Base-by-base conservation (phyloP, 208 protist species). In the Leishmania martiniquensis region DNA sequence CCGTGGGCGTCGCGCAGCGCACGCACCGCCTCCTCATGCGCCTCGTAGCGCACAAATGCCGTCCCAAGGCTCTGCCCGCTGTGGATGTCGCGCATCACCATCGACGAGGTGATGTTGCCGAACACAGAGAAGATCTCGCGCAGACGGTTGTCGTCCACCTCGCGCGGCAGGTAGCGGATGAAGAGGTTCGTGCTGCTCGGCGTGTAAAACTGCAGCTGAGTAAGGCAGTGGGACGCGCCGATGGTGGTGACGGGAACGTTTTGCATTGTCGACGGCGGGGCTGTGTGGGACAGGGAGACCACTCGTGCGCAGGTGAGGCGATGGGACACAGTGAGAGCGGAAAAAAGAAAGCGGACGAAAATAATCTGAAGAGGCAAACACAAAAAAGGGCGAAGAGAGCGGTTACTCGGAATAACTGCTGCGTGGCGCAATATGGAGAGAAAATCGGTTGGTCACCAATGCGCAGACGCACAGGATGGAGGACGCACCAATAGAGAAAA, bases 71-170 rank as follows among this genome's bases (percentile, higher is more conserved):
- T 89, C 75, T 80, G 59, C 9, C 87, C 87, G 29, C 44, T 89
- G 83, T 87, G 77, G 52, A 89, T 91, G 80, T 91, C 81, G 39
- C 79, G 80, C 85, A 88, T 85, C 79, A 91, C 81, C 76, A 85
- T 87, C 32, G 82, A 85, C 37, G 85, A 82, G 10, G 81, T 63
- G 51, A 91, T 81, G 1, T 4, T 65, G 67, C 87, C 87, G 68
- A 78, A 89, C 20, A 7, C 67, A 32, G 57, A 67, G 54, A 91
- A 91, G 70, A 85, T 66, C 49, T 47, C 45, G 29, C 65, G 62
- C 67, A 91, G 69, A 10, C 39, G 62, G 49, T 76, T 63, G 75
- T 91, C 85, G 65, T 89, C 83, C 12, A 91, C 68, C 44, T 75
- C 49, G 32, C 54, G 75, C 7, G 80, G 74, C 29, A 91, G 75